Evolutionary conservation across 2,329 filamentous ascomycete genomes (phyloP).

Genomic region (Calonectria pauciramosa): DNA sequence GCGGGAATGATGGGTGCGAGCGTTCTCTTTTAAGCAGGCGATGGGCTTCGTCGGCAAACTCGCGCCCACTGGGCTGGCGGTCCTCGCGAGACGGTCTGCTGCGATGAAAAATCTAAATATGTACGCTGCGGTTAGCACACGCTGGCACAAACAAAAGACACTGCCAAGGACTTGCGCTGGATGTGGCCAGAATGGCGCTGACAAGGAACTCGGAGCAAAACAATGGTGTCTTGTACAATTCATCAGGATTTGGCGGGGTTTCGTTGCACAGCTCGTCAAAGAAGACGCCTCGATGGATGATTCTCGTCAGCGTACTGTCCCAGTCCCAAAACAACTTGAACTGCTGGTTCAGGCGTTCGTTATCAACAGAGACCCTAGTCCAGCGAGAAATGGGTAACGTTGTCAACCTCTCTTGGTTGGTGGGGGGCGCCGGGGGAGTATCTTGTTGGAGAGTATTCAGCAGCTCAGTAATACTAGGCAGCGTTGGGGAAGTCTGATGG

Average conservation of each 20-base stretch:
- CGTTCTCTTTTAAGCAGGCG: slow-evolving; percentile 12
- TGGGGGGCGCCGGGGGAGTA: background rate
- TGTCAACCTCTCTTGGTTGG: background rate
- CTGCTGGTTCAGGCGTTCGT: slow-evolving; percentile 32
- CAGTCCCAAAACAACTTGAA: slow-evolving; percentile 42
- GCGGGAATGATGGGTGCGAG: slow-evolving; percentile 18
- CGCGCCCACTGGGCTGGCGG: background rate
- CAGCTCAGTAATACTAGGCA: too few relatives aligned
- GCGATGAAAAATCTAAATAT: background rate
- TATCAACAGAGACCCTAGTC: slow-evolving; percentile 32
- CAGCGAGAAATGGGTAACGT: slow-evolving; percentile 36
- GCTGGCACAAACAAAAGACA: background rate
- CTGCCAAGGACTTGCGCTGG: slow-evolving; percentile 27
- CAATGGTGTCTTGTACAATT: too few relatives aligned
- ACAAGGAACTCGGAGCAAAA: slow-evolving; percentile 43
- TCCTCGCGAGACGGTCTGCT: background rate
- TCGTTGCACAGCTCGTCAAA: slow-evolving; percentile 24
- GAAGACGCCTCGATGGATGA: slow-evolving; percentile 35
- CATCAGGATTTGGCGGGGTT: background rate
- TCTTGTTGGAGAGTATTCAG: background rate
- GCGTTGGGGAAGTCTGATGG: background rate
- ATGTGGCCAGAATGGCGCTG: slow-evolving; percentile 39
- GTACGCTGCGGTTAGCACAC: background rate
- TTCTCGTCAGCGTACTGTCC: slow-evolving; percentile 34
- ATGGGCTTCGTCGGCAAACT: slow-evolving; percentile 25